Evolutionary conservation across 805 yeast species (phyloP), one percentile per base, ranked within the genome.

Genomic region (Kluyveromyces starmeri): DNA sequence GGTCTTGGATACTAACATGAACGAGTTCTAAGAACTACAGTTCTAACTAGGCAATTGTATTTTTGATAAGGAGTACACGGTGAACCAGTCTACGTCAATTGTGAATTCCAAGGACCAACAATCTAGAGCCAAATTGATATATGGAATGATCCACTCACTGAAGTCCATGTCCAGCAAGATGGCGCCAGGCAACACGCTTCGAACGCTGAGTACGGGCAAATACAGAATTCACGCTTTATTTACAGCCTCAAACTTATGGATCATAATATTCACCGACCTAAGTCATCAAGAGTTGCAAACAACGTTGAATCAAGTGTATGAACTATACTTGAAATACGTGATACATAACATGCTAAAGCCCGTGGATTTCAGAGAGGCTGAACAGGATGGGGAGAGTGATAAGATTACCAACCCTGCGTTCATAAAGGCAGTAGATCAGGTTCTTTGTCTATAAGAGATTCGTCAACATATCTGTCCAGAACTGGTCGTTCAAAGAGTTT

Each of bases 101-200:
- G 57, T 61, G 23, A 79, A 78, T 47, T 61, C 65, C 10, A 71
- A 67, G 39, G 77, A 75, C 50, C 68, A 71, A 28, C 79, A 78
- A 32, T 85, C 86, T 50, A 65, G 73, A 10, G 78, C 92, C 6
- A 81, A 89, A 55, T 70, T 92, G 21, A 65, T 92, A 10, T 92
- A 84, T 53, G 98, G 98, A 9, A 75, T 83, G 25, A 64, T 84
- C 7, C 82, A 76, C 53, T 85, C 96, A 9, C 59, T 89, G 41
- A 70, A 86, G 34, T 83, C 79, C 42, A 72, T 92, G 24, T 71
- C 89, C 0, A 66, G 73, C n/a, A 78, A 70, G 41, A 50, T 75
- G 9, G 56, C 55, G 7, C 53, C 45, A 45, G 53, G 42, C 27
- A 60, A 59, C 14, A 51, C 48, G 5, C 47, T 55, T 10, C 55